A percentile compares a stretch with the other conserved stretches of the same genome.
Evolutionary conservation across 768 basidiomycete genomes (phyloP).

Genomic region (Podaxis sp.): DNA sequence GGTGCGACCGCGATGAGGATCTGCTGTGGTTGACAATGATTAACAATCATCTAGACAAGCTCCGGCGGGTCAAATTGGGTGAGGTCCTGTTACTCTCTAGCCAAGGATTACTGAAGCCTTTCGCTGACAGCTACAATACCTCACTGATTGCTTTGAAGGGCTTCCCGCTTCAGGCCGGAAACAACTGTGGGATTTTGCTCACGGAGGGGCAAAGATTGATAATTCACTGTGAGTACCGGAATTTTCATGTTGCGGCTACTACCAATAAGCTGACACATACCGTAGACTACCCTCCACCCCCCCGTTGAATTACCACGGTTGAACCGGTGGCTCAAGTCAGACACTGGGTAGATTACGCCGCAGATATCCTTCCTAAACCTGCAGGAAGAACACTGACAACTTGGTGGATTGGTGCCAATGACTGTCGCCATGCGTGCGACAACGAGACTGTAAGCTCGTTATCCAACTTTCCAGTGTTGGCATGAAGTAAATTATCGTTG

Average conservation of each 20-base stretch:
- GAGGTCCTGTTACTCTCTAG: not conserved
- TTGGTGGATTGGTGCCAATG: constrained; percentile 2
- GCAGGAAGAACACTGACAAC: not conserved
- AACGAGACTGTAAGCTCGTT: not conserved
- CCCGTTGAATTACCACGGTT: not conserved
- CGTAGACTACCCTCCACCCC: not conserved
- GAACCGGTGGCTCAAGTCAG: not conserved
- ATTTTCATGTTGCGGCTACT: too few species aligned
- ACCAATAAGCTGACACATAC: too few species aligned
- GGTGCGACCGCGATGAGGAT: not conserved
- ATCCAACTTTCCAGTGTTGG: not conserved
- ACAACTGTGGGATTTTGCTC: constrained; percentile 8
- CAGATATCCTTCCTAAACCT: not conserved
- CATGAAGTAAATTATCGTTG: not conserved
- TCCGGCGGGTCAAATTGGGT: too few species aligned
- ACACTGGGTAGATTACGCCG: constrained; percentile 4
- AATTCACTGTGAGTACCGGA: not conserved
- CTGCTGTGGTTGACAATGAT: too few species aligned
- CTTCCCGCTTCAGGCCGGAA: not conserved
- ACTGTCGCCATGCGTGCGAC: not conserved
- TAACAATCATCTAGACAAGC: too few species aligned
- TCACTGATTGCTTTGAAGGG: constrained; percentile 3
- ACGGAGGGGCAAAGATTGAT: not conserved
- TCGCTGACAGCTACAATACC: not conserved
- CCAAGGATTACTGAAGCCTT: not conserved